phyloP scores from a whole-genome alignment of 257 asterid species.

The Knoxia roxburghii region DNA sequence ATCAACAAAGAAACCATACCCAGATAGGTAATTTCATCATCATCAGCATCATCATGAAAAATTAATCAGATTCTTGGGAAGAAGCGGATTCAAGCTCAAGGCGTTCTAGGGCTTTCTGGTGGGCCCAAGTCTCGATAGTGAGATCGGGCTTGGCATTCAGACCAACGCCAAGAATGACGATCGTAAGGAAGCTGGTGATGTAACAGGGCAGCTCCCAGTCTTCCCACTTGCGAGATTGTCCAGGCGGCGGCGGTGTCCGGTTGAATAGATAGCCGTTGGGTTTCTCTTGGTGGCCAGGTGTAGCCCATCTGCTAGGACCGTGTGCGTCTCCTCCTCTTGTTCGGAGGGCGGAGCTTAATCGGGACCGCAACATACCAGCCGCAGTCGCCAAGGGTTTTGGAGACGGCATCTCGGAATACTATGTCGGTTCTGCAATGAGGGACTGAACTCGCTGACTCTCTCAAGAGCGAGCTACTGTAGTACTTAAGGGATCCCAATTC shows the following conservation, averaged over 20 bases:
- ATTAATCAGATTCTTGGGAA: constrained; percentile 18
- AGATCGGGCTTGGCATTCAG: constrained; percentile 97
- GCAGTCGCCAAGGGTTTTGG: constrained; percentile 50
- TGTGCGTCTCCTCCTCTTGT: constrained; percentile 51
- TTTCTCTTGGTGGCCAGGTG: constrained; percentile 80
- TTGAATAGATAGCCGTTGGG: constrained; percentile 70
- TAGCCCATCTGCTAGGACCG: constrained; percentile 62
- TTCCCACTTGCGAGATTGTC: constrained; percentile 73
- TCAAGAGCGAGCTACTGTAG: not conserved
- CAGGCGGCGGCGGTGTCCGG: constrained; percentile 56
- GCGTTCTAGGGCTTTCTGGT: constrained; percentile 91
- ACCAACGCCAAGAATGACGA: constrained; percentile 85
- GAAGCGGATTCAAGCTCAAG: constrained; percentile 52
- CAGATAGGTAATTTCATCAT: constrained; percentile 12
- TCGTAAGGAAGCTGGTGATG: constrained; percentile 68
- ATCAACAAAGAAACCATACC: constrained; percentile 14
- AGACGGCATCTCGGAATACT: constrained; percentile 39
- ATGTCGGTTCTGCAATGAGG: constrained; percentile 1
- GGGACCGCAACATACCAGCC: constrained; percentile 49
- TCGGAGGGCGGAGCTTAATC: constrained; percentile 48
- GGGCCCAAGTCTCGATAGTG: constrained; percentile 97
- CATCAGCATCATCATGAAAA: constrained; percentile 9
- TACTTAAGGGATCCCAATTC: not conserved
- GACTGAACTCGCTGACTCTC: not conserved
- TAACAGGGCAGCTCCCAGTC: constrained; percentile 98